phyloP scores from a whole-genome alignment of 2,329 filamentous ascomycete genomes.

The Trichophyton benhamiae region DNA sequence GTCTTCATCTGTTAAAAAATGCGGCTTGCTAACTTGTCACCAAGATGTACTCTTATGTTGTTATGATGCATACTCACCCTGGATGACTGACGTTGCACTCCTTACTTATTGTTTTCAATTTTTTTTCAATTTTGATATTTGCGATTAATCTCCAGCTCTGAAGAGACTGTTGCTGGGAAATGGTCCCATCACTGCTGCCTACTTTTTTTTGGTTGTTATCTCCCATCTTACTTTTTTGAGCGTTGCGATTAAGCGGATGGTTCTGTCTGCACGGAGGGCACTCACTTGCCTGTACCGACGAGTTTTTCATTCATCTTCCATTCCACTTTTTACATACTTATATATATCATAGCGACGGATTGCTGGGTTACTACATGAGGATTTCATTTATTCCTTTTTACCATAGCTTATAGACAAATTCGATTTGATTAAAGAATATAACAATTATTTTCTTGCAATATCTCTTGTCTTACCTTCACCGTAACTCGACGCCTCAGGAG shows the following conservation, averaged over 20 bases:
- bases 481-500: neutral
- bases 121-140: neutral
- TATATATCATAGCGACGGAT: neutral
- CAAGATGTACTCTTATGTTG: slow-evolving; percentile 2
- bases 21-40: neutral
- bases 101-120: neutral
- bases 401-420: neutral
- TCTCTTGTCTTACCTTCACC: neutral
- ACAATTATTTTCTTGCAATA: neutral
- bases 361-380: neutral
- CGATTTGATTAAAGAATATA: neutral
- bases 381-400: neutral
- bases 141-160: neutral
- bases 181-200: neutral
- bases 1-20: neutral
- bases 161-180: neutral
- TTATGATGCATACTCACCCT: neutral
- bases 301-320: neutral
- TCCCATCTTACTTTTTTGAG: neutral
- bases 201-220: neutral
- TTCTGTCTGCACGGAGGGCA: neutral
- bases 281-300: neutral
- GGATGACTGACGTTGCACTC: slow-evolving; percentile 2
- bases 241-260: neutral
- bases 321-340: neutral